Evolutionary conservation across 371 early-diverging fungal species (phyloP).

Genomic region (Smittium culicis): DNA sequence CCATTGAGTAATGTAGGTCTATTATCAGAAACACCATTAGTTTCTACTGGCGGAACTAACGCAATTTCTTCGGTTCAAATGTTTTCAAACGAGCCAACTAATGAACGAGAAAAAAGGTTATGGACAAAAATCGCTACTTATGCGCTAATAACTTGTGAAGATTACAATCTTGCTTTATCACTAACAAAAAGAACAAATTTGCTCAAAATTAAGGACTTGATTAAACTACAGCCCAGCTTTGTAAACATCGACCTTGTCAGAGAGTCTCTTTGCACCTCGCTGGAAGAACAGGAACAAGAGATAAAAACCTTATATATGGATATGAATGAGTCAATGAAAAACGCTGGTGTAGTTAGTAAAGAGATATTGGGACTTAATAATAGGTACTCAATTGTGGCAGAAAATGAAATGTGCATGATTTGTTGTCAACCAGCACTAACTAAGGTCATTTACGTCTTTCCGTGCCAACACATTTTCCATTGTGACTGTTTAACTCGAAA

Average conservation of each 20-base stretch:
- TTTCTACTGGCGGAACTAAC: too few relatives aligned
- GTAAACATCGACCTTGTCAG: not conserved
- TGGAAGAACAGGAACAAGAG: conserved; percentile 70
- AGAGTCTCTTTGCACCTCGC: conserved; percentile 39
- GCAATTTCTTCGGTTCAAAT: too few relatives aligned
- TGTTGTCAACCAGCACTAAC: conserved; percentile 58
- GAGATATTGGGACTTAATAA: conserved; percentile 62
- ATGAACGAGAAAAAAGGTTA: conserved; percentile 69
- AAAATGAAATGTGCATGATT: conserved; percentile 62
- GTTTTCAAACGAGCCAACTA: too few relatives aligned
- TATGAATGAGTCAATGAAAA: conserved; percentile 79
- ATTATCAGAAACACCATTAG: too few relatives aligned
- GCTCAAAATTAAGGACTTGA: conserved; percentile 82
- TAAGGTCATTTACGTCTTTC: conserved; percentile 83
- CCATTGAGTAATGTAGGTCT: too few relatives aligned
- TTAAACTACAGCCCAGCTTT: conserved; percentile 31
- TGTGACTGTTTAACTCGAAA: conserved; percentile 64
- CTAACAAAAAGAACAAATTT: conserved; percentile 63
- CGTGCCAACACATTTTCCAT: conserved; percentile 89
- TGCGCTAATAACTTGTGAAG: conserved; percentile 55
- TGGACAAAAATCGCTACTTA: conserved; percentile 87
- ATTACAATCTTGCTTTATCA: conserved; percentile 76
- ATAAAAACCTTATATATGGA: conserved; percentile 64
- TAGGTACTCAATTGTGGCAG: conserved; percentile 62
- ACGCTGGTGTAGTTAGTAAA: conserved; percentile 65